Evolutionary conservation across 1,284 basidiomycete species (phyloP).

Genomic region (Porogramme epimiltina): DNA sequence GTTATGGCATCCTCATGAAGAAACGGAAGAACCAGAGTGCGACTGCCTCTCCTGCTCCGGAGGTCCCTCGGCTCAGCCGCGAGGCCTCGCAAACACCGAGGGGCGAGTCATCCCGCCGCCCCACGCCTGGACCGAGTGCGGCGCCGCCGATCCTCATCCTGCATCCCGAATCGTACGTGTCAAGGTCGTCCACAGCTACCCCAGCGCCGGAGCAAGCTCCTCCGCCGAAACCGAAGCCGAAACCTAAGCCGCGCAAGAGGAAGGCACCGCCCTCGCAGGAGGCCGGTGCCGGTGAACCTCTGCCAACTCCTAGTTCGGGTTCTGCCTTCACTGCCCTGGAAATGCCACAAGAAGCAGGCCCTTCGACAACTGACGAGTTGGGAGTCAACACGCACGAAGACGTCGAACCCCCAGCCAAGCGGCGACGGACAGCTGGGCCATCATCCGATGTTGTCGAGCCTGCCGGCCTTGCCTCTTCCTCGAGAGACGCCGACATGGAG

Average conservation of each 20-base stretch:
- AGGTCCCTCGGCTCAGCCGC: not conserved
- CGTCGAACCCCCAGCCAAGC: not conserved
- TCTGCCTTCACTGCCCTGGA: too few relatives aligned
- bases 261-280: not conserved
- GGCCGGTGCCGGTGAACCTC: too few relatives aligned
- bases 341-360: too few relatives aligned
- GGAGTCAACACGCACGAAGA: not conserved
- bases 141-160: slow-evolving; percentile 10
- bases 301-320: too few relatives aligned
- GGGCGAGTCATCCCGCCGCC: not conserved
- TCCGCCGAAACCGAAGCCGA: slow-evolving; percentile 20
- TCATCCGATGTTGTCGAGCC: too few relatives aligned
- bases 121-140: slow-evolving; percentile 3
- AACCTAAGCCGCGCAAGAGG: slow-evolving; percentile 19
- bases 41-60: slow-evolving; percentile 4
- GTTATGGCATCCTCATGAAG: slow-evolving; percentile 35
- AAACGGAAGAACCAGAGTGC: slow-evolving; percentile 19
- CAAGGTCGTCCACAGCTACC: not conserved
- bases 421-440: not conserved
- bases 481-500: too few relatives aligned
- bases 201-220: not conserved
- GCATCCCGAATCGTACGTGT: slow-evolving; percentile 13
- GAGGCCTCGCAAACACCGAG: not conserved
- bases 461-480: too few relatives aligned
- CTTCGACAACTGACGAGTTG: not conserved